Percentiles rank a stretch among this genome's conserved stretches.
phyloP scores from a whole-genome alignment of 2,329 filamentous ascomycete species.

The Celoporthe dispersa region DNA sequence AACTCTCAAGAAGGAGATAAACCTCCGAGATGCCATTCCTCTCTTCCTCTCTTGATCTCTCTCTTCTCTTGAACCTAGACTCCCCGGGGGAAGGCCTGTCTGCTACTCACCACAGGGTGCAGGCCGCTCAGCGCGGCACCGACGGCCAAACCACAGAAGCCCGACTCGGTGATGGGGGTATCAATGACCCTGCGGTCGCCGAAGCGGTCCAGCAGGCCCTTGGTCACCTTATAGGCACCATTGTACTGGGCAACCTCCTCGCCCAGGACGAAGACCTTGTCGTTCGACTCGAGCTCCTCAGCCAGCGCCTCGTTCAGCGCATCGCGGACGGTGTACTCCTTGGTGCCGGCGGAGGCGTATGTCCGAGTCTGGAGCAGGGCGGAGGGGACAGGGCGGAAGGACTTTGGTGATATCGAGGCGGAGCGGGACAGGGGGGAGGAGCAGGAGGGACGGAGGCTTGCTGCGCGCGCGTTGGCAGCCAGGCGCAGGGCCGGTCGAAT shows the following conservation, averaged over 20 bases:
- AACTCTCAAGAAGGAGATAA: not conserved
- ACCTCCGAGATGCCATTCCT: not conserved
- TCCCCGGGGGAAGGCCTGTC: not conserved
- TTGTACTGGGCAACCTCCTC: constrained; percentile 99
- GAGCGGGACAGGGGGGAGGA: constrained; percentile 34
- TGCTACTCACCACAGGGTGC: constrained; percentile 82
- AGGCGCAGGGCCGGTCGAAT: constrained; percentile 50
- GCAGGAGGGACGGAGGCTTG: constrained; percentile 32
- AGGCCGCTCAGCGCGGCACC: constrained; percentile 94
- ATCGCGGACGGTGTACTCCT: constrained; percentile 96
- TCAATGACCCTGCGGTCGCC: constrained; percentile 98
- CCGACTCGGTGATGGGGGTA: constrained; percentile 96
- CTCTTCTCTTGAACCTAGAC: not conserved
- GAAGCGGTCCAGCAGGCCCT: constrained; percentile 95
- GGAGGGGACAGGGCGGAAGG: constrained; percentile 32
- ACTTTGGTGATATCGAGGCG: constrained; percentile 29
- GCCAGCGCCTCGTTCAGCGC: constrained; percentile 97
- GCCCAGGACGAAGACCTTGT: constrained; percentile 93
- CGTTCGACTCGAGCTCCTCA: constrained; percentile 92
- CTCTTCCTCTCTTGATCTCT: not conserved
- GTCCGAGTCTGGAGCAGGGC: constrained; percentile 54
- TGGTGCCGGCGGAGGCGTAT: constrained; percentile 66
- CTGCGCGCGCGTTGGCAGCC: constrained; percentile 42
- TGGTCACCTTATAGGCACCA: constrained; percentile 99
- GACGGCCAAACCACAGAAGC: constrained; percentile 91